Percentiles rank a stretch among this genome's conserved stretches.
Conservation (phyloP, 305 asterid species). For the Fraxinus greggii region DNA sequence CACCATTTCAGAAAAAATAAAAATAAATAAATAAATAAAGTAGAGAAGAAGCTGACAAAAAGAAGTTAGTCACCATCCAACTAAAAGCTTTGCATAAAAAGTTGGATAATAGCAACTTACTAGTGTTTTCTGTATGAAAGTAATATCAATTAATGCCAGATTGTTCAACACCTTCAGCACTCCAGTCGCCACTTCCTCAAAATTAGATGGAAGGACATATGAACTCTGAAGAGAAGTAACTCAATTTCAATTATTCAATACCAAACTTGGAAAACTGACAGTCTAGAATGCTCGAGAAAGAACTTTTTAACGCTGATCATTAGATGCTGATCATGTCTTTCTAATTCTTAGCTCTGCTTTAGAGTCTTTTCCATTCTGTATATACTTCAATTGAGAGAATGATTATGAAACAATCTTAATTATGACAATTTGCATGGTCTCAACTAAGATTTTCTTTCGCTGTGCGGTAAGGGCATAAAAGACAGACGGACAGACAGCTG, state of each 20-base stretch:
- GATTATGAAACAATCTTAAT: not conserved
- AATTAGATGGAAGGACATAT: constrained; percentile 85
- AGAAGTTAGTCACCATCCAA: constrained; percentile 2
- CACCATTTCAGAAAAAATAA: constrained; percentile 1
- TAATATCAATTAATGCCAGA: constrained; percentile 79
- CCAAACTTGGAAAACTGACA: constrained; percentile 14
- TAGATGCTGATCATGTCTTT: not conserved
- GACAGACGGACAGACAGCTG: not conserved
- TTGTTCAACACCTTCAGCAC: constrained; percentile 95
- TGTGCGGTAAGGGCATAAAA: not conserved
- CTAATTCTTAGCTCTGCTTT: not conserved
- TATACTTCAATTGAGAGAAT: not conserved
- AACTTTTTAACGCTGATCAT: not conserved
- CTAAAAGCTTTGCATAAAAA: not conserved
- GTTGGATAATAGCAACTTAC: constrained; percentile 44
- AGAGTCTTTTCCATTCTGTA: not conserved
- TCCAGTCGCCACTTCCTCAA: constrained; percentile 96
- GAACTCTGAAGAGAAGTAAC: constrained; percentile 52
- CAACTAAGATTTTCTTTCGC: not conserved
- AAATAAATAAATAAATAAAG: too few relatives aligned
- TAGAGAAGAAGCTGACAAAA: constrained; percentile 18
- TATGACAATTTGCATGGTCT: not conserved
- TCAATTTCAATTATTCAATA: constrained; percentile 24
- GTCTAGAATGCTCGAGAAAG: not conserved
- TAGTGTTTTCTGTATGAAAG: constrained; percentile 90